These are phyloP conservation scores for Coemansia sp. DNA, from an alignment of 192 early-diverging fungal genomes.

Conservation along the genomic window DNA sequence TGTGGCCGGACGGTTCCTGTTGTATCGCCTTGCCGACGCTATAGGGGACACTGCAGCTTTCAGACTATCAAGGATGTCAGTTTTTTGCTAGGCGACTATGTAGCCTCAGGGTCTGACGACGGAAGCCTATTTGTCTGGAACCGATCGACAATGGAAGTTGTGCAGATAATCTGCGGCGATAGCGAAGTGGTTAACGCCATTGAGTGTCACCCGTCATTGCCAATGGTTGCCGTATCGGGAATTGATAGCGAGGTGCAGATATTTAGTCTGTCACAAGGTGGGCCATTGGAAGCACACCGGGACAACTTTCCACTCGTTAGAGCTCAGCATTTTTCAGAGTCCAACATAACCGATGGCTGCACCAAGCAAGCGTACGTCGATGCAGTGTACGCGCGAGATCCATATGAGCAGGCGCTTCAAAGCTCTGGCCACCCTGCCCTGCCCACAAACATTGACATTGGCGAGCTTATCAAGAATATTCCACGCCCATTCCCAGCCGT, in stretches of 20 bases:
- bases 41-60: constrained; percentile 36
- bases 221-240: constrained; percentile 65
- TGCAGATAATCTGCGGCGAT: constrained; percentile 70
- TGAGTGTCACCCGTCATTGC: constrained; percentile 60
- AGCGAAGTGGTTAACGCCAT: constrained; percentile 59
- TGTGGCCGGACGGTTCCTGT: constrained; percentile 16
- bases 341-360: constrained; percentile 1
- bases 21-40: constrained; percentile 29
- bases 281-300: constrained; percentile 30
- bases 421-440: constrained; percentile 10
- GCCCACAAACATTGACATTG: constrained; percentile 3
- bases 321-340: constrained; percentile 11
- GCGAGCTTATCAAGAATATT: neutral
- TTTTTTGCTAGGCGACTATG: constrained; percentile 65
- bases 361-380: constrained; percentile 11
- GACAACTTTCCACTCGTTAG: constrained; percentile 31
- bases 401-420: constrained; percentile 24
- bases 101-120: constrained; percentile 80
- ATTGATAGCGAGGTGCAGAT: constrained; percentile 76
- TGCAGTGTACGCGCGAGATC: constrained; percentile 24
- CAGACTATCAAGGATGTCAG: constrained; percentile 75
- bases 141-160: constrained; percentile 56
- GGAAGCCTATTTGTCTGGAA: constrained; percentile 71
- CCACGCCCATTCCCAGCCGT: constrained; percentile 25
- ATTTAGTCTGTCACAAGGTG: constrained; percentile 54